A percentile compares a stretch with the other conserved stretches of the same genome.
Conservation (phyloP, 257 asterid species). For the Scutellaria minor region DNA sequence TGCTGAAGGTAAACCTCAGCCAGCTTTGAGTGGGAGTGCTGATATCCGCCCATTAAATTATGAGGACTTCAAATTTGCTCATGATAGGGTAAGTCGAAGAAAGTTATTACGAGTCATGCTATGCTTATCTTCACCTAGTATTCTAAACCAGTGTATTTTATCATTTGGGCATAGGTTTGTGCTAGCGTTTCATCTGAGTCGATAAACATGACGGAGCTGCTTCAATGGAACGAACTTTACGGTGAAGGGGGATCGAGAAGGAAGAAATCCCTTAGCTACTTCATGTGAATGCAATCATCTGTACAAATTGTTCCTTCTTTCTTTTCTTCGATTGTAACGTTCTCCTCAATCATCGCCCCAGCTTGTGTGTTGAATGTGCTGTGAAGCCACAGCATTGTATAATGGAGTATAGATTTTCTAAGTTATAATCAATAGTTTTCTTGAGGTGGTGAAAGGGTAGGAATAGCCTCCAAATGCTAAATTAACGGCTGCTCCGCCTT, state of each 20-base stretch:
- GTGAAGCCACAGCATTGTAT: conserved; percentile 40
- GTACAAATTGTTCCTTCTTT: conserved; percentile 31
- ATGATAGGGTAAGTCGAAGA: conserved; percentile 61
- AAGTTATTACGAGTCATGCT: not conserved
- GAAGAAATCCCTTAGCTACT: conserved; percentile 76
- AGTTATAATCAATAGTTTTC: conserved; percentile 33
- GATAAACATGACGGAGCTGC: conserved; percentile 69
- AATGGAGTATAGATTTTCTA: conserved; percentile 44
- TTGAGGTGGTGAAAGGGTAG: conserved; percentile 49
- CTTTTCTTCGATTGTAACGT: conserved; percentile 19
- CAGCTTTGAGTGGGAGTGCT: conserved; percentile 74
- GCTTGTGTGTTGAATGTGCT: conserved; percentile 33
- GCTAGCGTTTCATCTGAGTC: conserved; percentile 87
- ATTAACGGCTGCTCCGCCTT: conserved; percentile 43
- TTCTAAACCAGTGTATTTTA: not conserved
- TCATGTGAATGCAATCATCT: conserved; percentile 56
- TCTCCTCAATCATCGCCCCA: not conserved
- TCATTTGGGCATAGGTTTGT: conserved; percentile 52
- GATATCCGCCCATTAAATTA: conserved; percentile 75
- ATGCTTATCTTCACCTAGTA: not conserved
- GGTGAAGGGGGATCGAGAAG: conserved; percentile 87
- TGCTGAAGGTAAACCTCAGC: conserved; percentile 71
- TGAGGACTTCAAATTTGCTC: conserved; percentile 89
- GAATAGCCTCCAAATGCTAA: conserved; percentile 37
- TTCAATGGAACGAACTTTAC: conserved; percentile 85